Base-by-base conservation (phyloP, 495 filamentous ascomycete species). In the Ascodesmis nigricans region DNA sequence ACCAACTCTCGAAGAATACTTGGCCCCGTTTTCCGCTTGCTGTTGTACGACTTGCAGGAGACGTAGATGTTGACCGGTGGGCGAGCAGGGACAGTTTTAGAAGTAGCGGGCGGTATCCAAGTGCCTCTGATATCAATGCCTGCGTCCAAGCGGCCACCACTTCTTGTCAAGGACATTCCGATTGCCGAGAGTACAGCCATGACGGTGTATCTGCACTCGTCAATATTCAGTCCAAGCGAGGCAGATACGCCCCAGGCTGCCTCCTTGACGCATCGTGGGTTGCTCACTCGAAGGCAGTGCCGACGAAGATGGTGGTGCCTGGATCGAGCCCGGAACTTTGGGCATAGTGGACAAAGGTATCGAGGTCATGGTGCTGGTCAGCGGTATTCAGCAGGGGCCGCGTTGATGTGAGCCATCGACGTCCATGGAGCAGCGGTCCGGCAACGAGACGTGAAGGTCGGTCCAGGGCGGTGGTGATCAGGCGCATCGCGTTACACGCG, bases 71-170 rank as follows among this genome's bases (percentile, higher is more conserved):
- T 65, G 3, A 87, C 38, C 0, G 68, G 62, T 1, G 20, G 20
- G 5, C 18, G 10, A 3, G 38, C 7, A 3, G 15, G 39, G 13
- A 10, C 28, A 8, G 23, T 4, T 15, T 54, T 33, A 49, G 44
- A 28, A 39, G 48, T 23, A 3, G 59, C 55, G 6, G 72, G 70
- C 4, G 80, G 53, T 8, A 60, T 54, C 84, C 84, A 95, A 11
- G 67, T 67, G 15, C 82, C 83, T 2, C 80, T 56, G 0, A 93
- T 65, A 52, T 95, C 84, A 48, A 91, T 77, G 21, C 84, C 84
- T 31, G 56, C 59, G 55, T 95, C 83, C 10, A 66, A 66, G 18
- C 58, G 59, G 23, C 77, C 75, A 42, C 87, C 87, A 10, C 74
- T 65, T 28, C 79, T 74, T 29, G 61, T 58, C 3, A 93, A 65